These are phyloP conservation scores for Pichia rugopelliculosa DNA, from an alignment of 805 yeast species.

Conservation along the genomic window DNA sequence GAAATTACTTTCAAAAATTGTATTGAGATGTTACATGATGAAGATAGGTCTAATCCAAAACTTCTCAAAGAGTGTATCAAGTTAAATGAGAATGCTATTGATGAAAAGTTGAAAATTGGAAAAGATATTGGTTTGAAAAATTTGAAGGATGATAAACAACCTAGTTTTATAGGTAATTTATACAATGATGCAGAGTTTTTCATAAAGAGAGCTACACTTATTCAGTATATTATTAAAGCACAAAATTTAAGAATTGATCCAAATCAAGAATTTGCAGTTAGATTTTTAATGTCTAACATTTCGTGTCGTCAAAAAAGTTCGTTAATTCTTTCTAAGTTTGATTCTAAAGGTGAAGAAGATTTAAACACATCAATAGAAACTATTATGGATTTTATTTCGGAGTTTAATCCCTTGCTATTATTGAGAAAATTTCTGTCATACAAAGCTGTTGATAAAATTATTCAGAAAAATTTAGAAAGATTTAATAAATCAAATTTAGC, in stretches of 20 bases:
- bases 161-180: neutral
- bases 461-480: neutral
- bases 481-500: neutral
- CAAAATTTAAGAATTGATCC: neutral
- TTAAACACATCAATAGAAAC: neutral
- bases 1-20: neutral
- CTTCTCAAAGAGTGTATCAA: neutral
- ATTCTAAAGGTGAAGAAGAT: slow-evolving; percentile 1
- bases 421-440: neutral
- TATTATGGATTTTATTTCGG: neutral
- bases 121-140: neutral
- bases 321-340: neutral
- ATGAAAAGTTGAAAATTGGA: neutral
- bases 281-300: neutral
- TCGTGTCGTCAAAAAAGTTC: neutral
- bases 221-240: neutral
- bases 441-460: neutral
- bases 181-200: neutral
- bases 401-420: neutral
- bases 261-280: neutral
- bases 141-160: neutral
- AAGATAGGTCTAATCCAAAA: neutral
- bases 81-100: neutral
- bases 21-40: neutral
- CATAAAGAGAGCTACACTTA: neutral